Evolutionary conservation across 208 protist species (phyloP).

Genomic region (Porcisia deanei): DNA sequence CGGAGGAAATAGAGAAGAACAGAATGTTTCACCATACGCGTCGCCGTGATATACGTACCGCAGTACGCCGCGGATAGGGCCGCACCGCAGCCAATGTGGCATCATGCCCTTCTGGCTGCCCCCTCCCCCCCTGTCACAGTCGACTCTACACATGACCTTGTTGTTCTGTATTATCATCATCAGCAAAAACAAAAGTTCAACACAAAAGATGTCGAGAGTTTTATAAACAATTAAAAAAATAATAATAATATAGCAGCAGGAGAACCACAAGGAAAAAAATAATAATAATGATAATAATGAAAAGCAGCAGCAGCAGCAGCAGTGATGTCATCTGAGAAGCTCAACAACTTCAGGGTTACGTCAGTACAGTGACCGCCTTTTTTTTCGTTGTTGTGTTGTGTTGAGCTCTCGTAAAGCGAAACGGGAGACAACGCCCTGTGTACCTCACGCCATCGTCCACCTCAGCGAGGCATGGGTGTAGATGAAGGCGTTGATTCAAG

Average conservation of each 20-base stretch:
- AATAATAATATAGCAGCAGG: not conserved
- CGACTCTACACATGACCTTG: not conserved
- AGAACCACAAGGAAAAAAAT: slow-evolving; percentile 9
- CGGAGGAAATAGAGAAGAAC: not conserved
- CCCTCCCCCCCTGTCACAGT: not conserved
- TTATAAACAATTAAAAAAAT: slow-evolving; percentile 3
- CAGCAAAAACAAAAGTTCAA: not conserved
- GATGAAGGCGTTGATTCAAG: not conserved
- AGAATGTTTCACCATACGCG: not conserved
- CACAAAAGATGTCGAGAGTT: not conserved
- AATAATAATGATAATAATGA: too few species aligned
- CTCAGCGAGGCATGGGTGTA: not conserved
- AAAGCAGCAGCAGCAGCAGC: not conserved
- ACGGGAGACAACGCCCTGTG: not conserved
- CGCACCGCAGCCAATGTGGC: not conserved
- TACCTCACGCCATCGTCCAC: not conserved
- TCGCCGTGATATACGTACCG: not conserved
- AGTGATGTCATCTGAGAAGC: slow-evolving; percentile 13
- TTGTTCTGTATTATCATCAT: not conserved
- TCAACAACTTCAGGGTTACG: slow-evolving; percentile 9
- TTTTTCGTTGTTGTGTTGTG: not conserved
- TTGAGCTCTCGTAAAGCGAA: not conserved
- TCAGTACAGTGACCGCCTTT: not conserved
- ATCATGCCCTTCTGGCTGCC: not conserved
- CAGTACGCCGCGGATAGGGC: not conserved